These are phyloP conservation scores for Dendrobium catenatum DNA, from an alignment of 106 monocot genomes.

Conservation along the genomic window DNA sequence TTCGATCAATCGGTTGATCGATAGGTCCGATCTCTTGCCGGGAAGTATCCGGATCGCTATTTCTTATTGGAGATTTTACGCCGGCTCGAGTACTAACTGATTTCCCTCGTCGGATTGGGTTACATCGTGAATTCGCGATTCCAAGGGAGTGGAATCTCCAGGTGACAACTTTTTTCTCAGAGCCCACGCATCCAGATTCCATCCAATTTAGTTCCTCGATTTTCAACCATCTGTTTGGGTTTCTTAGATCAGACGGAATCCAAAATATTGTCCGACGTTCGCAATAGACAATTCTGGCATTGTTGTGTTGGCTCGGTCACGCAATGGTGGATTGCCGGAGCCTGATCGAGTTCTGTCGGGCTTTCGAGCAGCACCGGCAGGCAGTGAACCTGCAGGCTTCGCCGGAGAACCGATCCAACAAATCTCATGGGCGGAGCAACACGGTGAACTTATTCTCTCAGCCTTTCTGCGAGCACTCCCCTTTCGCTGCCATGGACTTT, in stretches of 20 bases:
- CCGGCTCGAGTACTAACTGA: not conserved
- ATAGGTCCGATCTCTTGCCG: not conserved
- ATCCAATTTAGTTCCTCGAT: not conserved
- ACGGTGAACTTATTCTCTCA: slow-evolving; percentile 15
- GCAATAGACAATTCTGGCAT: slow-evolving; percentile 2
- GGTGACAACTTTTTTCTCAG: not conserved
- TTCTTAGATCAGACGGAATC: not conserved
- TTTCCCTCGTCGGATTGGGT: not conserved
- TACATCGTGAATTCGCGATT: not conserved
- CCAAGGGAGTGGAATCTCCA: slow-evolving; percentile 1
- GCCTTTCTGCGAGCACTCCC: slow-evolving; percentile 24
- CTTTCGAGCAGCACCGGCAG: slow-evolving; percentile 23
- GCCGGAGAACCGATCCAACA: too few relatives aligned
- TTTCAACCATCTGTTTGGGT: not conserved
- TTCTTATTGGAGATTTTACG: not conserved
- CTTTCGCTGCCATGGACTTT: slow-evolving; percentile 17
- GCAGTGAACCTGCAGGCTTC: not conserved
- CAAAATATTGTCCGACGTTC: not conserved
- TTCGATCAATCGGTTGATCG: not conserved
- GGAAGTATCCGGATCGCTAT: not conserved
- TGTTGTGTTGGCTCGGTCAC: not conserved
- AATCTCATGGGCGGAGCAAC: not conserved
- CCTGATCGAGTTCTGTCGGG: slow-evolving; percentile 32
- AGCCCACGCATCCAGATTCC: not conserved
- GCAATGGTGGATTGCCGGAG: slow-evolving; percentile 32